These are phyloP conservation scores for Echites panduratus DNA, from an alignment of 257 asterid species.

Conservation along the genomic window DNA sequence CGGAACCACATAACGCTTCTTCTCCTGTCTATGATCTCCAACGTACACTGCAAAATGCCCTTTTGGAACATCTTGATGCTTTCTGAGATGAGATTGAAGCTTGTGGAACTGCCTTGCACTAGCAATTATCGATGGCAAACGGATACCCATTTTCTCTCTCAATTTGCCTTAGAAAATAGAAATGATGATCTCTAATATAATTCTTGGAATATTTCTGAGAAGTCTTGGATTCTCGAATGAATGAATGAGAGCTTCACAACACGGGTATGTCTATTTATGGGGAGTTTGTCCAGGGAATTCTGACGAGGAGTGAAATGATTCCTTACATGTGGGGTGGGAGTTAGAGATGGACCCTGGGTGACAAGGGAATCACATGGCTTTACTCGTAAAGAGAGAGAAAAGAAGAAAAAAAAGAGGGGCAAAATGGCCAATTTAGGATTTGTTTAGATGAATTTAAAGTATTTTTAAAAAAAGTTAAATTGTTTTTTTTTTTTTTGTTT, in stretches of 20 bases:
- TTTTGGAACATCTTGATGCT: constrained; percentile 25
- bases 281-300: background rate
- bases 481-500: no score
- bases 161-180: background rate
- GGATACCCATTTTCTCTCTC: constrained; percentile 23
- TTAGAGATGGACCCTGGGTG: constrained; percentile 2
- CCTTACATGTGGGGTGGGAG: no score
- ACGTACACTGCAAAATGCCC: constrained; percentile 34
- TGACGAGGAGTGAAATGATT: background rate
- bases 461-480: no score
- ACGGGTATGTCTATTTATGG: constrained; percentile 9
- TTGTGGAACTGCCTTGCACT: constrained; percentile 25
- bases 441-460: no score
- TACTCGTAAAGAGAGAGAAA: background rate
- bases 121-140: constrained; percentile 19
- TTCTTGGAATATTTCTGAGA: background rate
- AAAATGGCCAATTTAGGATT: no score
- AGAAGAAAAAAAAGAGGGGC: no score
- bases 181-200: no score
- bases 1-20: constrained; percentile 25
- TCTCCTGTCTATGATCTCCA: constrained; percentile 26
- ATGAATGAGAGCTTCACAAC: background rate
- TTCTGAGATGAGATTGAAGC: constrained; percentile 18
- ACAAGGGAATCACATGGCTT: constrained; percentile 23
- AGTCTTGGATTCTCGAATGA: background rate